Base-by-base conservation (phyloP, 345 rosid species). In the Orychophragmus violaceus region DNA sequence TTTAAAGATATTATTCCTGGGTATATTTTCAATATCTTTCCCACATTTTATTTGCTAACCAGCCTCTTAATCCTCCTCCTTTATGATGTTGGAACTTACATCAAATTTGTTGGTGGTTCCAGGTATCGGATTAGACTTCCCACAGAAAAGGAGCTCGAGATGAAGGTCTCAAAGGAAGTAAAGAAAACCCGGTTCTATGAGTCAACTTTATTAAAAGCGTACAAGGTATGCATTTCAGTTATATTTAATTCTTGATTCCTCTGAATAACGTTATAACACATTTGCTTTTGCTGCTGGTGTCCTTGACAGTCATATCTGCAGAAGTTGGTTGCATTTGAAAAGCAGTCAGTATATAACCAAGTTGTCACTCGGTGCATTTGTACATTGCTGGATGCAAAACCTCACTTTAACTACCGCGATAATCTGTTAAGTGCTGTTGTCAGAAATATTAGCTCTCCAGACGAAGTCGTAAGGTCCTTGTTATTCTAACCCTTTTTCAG, bases 51-150 rank as follows among this genome's bases (percentile, higher is more conserved):
- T 51, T 61, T 44, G 25, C 74, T 32, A 33, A 0, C 8, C 23
- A 42, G 73, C 30, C 37, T 57, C 57, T 30, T 48, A 32, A 0
- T 62, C 46, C 3, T 46, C 46, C 13, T 28, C 41, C 37, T 27
- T 2, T 22, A 9, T 41, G 24, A 42, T 56, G 32, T 22, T 61
- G 28, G 21, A 62, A 37, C 28, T 67, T n/a, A 60, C 16, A 24
- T 35, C 3, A 5, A 6, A 8, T 54, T 51, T 60, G 4, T 63
- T 39, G 25, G 30, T 69, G 48, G 66, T n/a, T 63, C 18, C 54
- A 94, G 99, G 49, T 94, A 94, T 62, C 90, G 97, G 53, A 90
- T 94, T 66, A 85, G 99, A 76, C 97, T 88, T 83, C 95, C 99
- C 29, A 90, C 95, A 65, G 99, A 90, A 27, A 94, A 88, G 79